Base-by-base conservation (phyloP, 2,329 filamentous ascomycete genomes). In the Trichoderma cornu-damae region DNA sequence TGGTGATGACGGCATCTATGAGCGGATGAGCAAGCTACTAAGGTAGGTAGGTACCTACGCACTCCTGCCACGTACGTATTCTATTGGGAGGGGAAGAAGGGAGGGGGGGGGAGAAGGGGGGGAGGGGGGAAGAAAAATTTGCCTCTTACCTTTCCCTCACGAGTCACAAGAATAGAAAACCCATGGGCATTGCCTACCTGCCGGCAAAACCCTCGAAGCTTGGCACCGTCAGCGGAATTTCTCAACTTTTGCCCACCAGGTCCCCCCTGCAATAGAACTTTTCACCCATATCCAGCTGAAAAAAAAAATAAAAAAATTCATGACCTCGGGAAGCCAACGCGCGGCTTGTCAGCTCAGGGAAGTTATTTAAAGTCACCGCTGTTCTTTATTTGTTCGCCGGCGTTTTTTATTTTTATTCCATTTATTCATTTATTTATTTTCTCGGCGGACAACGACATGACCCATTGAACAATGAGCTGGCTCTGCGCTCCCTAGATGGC, bases 261-360 rank as follows among this genome's bases (percentile, higher is more conserved):
- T n/a, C n/a, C n/a, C n/a, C 57, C 57, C 52, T 59, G 57, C 37
- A 35, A 16, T 32, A 11, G n/a, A n/a, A n/a, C 22, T 40, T 34
- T 30, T 42, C 46, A 46, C 52, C 38, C 44, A 49, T 22, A 26
- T 37, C 30, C 51, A 56, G 57, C 57, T 59, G 57, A 59, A 58
- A 49, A n/a, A n/a, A n/a, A n/a, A n/a, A n/a, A n/a, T n/a, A n/a
- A n/a, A n/a, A n/a, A n/a, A n/a, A 46, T 32, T 18, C 51, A 46
- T 42, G 7, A 14, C 32, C 35, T 51, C 16, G 24, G 22, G 51
- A 22, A 22, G 40, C 32, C 48, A 54, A 30, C 30, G 51, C 30
- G 51, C 38, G 14, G 16, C 42, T 37, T n/a, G 30, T 54, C 51
- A 54, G 51, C 51, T 54, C 42, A 34, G 22, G 28, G 20, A 46